Evolutionary conservation across 106 monocot species (phyloP).

Genomic region (Narthecium ossifragum): DNA sequence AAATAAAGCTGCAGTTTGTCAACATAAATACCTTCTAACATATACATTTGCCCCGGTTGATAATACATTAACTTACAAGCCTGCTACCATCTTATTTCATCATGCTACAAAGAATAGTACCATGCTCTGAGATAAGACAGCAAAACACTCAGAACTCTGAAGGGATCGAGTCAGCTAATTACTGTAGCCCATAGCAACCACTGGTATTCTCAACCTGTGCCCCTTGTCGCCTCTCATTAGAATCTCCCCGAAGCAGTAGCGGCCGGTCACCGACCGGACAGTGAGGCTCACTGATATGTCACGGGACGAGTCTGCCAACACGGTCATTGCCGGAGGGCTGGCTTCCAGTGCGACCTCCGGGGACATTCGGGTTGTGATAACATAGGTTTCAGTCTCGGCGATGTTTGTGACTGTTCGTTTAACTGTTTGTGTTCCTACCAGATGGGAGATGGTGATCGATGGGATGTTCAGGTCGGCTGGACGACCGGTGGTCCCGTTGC

Average conservation of each 20-base stretch:
- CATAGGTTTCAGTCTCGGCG: constrained; percentile 67
- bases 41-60: no score
- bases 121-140: not conserved
- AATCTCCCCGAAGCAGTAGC: constrained; percentile 88
- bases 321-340: constrained; percentile 61
- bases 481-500: constrained; percentile 37
- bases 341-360: constrained; percentile 87
- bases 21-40: no score
- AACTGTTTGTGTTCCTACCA: constrained; percentile 64
- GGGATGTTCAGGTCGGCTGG: constrained; percentile 81
- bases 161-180: constrained; percentile 23
- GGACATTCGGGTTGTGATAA: constrained; percentile 73
- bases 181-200: constrained; percentile 70
- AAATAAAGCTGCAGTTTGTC: no score
- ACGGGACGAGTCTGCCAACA: constrained; percentile 55
- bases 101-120: constrained; percentile 43
- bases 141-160: not conserved
- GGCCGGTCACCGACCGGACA: constrained; percentile 57
- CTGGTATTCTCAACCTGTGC: constrained; percentile 78
- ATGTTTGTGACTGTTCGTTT: constrained; percentile 70
- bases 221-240: constrained; percentile 78
- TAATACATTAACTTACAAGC: no score
- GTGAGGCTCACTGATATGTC: constrained; percentile 61
- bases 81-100: constrained; percentile 7
- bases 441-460: constrained; percentile 67